Conservation (phyloP, 2,329 filamentous ascomycete genomes). For the Ilyonectria sp. region DNA sequence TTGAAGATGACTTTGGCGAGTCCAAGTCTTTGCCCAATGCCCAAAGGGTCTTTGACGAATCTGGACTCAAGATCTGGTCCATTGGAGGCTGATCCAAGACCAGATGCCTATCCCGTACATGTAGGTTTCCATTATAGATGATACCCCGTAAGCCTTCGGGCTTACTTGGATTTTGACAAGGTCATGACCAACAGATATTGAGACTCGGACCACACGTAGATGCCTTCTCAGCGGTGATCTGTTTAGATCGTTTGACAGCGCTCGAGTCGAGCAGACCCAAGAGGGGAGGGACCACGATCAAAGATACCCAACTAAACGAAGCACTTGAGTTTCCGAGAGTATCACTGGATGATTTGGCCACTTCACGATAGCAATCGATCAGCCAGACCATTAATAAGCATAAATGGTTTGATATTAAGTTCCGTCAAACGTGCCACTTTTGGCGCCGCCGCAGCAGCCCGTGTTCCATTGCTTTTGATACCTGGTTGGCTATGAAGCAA, state of each 20-base stretch:
- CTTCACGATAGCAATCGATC: not conserved
- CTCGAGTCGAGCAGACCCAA: too few species aligned
- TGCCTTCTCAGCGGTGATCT: not conserved
- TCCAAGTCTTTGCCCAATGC: constrained; percentile 17
- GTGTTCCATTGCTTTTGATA: too few species aligned
- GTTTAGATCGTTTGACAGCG: not conserved
- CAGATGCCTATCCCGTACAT: not conserved
- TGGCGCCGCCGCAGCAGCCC: too few species aligned
- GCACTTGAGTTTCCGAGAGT: not conserved
- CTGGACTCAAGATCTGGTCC: constrained; percentile 46
- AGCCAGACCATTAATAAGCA: too few species aligned
- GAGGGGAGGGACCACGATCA: too few species aligned
- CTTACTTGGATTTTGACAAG: not conserved
- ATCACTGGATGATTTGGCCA: not conserved
- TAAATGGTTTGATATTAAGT: not conserved
- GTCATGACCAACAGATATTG: not conserved
- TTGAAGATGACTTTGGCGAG: constrained; percentile 29
- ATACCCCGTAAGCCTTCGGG: not conserved
- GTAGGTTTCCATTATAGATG: not conserved
- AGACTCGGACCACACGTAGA: not conserved
- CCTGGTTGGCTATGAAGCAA: too few species aligned
- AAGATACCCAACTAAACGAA: not conserved
- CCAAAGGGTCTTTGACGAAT: constrained; percentile 42
- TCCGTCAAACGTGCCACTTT: not conserved
- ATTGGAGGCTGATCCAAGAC: constrained; percentile 36